Base-by-base conservation (phyloP, 306 rosid genomes). In the Dicorynia guianensis region DNA sequence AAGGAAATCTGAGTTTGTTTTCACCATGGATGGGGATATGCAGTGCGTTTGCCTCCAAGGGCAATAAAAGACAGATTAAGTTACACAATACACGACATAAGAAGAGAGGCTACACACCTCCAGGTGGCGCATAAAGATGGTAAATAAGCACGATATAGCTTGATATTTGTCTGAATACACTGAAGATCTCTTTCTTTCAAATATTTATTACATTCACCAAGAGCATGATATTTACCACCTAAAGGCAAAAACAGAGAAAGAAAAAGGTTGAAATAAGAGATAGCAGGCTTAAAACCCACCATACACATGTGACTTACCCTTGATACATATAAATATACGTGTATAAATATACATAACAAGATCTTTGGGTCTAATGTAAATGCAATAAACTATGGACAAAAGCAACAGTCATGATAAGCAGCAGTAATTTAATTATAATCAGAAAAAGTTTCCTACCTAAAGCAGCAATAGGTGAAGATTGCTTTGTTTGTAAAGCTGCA, bases 21-120 rank as follows among this genome's bases (percentile, higher is more conserved):
- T 64, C 52, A 4, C 42, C 18, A 36, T 70, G 73, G 34, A 80
- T 60, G 19, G 55, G 63, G 30, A 46, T 65, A 19, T 33, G 67
- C 53, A 11, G 39, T 7, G 64, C 73, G 57, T 49, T 71, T 57
- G 11, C 17, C 69, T 47, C 55, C 63, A 76, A 54, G 49, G 54
- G 43, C 14, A 12, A 48, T 50, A 61, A 77, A 47, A 36, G 14
- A 20, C 9, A 48, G 13, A 69, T 38, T 20, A 49, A 47, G 38
- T 67, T 33, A 50, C 30, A 25, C 30, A 25, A 25, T 66, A 42
- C 1, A 33, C 53, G 64, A 57, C 74, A 67, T 33, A 56, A 38
- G 48, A 83, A 85, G 67, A 79, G 79, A 71, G 6, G 82, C 7
- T 25, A 83, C 90, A 50, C 82, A 91, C 97, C 76, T 84, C 98